A percentile compares a stretch with the other conserved stretches of the same genome.
These are phyloP conservation scores for Phaffia rhodozyma DNA, from an alignment of 1,284 basidiomycete genomes.

Conservation along the genomic window DNA sequence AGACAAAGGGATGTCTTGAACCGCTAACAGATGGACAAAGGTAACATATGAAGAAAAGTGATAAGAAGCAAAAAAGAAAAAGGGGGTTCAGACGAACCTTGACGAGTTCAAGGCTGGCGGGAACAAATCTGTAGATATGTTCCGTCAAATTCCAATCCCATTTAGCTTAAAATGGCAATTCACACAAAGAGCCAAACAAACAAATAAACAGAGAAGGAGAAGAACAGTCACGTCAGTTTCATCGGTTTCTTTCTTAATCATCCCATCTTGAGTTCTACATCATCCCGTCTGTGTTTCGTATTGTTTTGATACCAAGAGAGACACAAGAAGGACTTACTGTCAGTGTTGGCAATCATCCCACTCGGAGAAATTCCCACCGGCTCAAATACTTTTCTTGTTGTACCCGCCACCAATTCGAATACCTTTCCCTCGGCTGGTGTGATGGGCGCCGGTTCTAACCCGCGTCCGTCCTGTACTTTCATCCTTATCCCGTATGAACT, in stretches of 20 bases:
- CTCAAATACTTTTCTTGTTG: conserved; percentile 20
- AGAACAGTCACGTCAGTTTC: no score
- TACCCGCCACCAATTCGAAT: conserved; percentile 36
- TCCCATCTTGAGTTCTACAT: no score
- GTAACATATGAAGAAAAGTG: conserved; percentile 4
- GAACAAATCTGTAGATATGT: conserved; percentile 40
- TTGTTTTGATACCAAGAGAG: no score
- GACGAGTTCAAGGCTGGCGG: conserved; percentile 26
- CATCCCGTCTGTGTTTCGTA: no score
- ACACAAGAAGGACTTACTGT: conserved; percentile 18
- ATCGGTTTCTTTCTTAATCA: no score
- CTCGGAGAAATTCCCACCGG: conserved; percentile 31
- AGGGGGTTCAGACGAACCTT: conserved; percentile 1
- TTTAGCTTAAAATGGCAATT: conserved; percentile 29
- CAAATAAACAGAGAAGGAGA: no score
- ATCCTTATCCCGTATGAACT: conserved; percentile 4
- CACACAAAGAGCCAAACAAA: no score
- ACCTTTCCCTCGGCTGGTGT: conserved; percentile 32
- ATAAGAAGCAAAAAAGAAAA: conserved; percentile 1
- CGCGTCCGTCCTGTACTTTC: conserved; percentile 10
- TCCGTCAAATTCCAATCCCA: conserved; percentile 36
- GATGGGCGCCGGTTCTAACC: conserved; percentile 39
- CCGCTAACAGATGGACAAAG: background rate
- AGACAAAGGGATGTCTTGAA: background rate
- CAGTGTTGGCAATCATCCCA: conserved; percentile 34